Evolutionary conservation across 1,139 yeast species (phyloP).

Genomic region (Nakaseomyces kungkrabaensis): DNA sequence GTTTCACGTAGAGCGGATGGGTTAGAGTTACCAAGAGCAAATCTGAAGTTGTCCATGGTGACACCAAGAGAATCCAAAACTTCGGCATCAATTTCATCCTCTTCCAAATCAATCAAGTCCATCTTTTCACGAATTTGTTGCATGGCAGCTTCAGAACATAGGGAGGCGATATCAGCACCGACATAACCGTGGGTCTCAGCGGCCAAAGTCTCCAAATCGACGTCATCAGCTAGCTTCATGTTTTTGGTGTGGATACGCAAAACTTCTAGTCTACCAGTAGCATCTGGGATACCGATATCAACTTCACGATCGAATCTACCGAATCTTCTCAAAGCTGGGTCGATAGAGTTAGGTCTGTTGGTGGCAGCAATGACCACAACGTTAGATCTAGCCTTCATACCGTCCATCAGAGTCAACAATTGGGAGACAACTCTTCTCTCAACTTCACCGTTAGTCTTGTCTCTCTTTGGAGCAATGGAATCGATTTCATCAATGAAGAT

Average conservation of each 20-base stretch:
- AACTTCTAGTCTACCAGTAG: conserved; percentile 87
- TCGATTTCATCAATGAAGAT: conserved; percentile 98
- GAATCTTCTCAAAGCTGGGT: conserved; percentile 95
- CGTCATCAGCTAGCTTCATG: conserved; percentile 93
- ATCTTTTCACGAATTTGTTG: conserved; percentile 98
- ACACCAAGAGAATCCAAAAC: conserved; percentile 93
- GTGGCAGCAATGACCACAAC: conserved; percentile 94
- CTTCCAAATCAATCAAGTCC: conserved; percentile 96
- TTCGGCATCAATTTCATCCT: conserved; percentile 94
- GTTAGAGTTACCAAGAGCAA: conserved; percentile 94
- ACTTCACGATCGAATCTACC: conserved; percentile 99
- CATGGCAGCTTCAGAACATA: conserved; percentile 98
- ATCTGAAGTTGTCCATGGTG: conserved; percentile 97
- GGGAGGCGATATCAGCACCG: conserved; percentile 88
- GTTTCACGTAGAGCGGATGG: conserved; percentile 99
- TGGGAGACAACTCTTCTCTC: conserved; percentile 97
- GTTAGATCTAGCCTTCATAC: conserved; percentile 98
- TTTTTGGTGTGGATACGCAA: conserved; percentile 90
- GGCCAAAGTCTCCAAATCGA: conserved; percentile 87
- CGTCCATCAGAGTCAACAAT: conserved; percentile 94
- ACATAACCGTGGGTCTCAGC: conserved; percentile 95
- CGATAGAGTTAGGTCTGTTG: conserved; percentile 96
- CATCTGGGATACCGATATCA: conserved; percentile 98
- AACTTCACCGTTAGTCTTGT: conserved; percentile 98
- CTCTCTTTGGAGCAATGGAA: conserved; percentile 99